phyloP scores from a whole-genome alignment of 495 filamentous ascomycete genomes.

The Bathelium albidoporum region DNA sequence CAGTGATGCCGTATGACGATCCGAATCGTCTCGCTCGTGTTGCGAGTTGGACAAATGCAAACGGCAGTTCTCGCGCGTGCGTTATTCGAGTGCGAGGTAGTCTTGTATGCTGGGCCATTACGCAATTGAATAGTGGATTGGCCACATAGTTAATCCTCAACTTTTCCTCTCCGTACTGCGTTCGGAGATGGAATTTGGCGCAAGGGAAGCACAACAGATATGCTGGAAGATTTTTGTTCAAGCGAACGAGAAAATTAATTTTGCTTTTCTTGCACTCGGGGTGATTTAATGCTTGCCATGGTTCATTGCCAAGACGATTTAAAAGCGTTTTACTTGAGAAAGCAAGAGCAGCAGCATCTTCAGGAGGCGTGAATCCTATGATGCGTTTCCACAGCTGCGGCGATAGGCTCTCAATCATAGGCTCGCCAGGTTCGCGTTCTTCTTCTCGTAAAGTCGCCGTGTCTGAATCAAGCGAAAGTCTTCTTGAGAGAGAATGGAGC shows the following conservation, averaged over 20 bases:
- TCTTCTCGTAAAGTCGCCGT: neutral
- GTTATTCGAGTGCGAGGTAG: conserved; percentile 42
- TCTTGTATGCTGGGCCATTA: conserved; percentile 33
- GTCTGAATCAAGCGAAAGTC: conserved; percentile 6
- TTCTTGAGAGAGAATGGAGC: conserved; percentile 11
- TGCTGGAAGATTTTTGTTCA: conserved; percentile 39
- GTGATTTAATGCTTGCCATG: conserved; percentile 28
- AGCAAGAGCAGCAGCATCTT: conserved; percentile 39
- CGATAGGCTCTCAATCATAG: conserved; percentile 36
- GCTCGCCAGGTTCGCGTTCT: conserved; percentile 19
- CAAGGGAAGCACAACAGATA: conserved; percentile 52
- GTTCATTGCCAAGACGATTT: conserved; percentile 30
- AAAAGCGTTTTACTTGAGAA: conserved; percentile 39
- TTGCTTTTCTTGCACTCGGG: conserved; percentile 34
- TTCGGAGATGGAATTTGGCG: conserved; percentile 40
- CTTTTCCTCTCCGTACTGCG: conserved; percentile 38
- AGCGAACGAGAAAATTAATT: conserved; percentile 36
- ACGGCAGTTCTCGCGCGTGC: conserved; percentile 41
- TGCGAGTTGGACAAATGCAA: conserved; percentile 45
- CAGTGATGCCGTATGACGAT: conserved; percentile 37
- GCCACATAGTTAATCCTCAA: conserved; percentile 38
- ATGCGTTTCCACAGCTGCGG: conserved; percentile 37
- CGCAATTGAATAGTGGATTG: conserved; percentile 46
- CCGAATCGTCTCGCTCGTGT: conserved; percentile 35
- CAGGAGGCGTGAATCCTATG: conserved; percentile 32